Base-by-base conservation (phyloP, 768 basidiomycete genomes). In the Boletus rufocinnamomeus region DNA sequence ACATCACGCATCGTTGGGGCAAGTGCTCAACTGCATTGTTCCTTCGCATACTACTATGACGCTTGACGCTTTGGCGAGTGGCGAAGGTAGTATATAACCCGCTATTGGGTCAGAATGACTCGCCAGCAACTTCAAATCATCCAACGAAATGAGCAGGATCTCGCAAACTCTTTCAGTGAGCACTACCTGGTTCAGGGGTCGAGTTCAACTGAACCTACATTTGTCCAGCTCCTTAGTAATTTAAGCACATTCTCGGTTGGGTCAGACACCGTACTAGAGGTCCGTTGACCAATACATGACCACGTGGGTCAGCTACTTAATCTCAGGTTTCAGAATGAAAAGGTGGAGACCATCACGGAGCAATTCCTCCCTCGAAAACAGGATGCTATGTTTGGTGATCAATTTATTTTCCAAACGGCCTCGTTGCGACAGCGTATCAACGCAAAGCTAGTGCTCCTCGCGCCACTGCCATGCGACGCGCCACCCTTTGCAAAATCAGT, bases 401-500 rank as follows among this genome's bases (percentile, higher is more conserved):
- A 71, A 34, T 74, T 68, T 59, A 53, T 72, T 8, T 71, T 66
- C 49, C 66, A 74, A 54, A 64, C 67, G 19, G 25, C 60, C 43
- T 50, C 62, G 6, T 51, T 52, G 47, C 62, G 54, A 19, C 69
- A 64, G 46, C 58, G 66, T 23, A 63, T 73, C 60, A 61, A 65
- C 3, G 73, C 72, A 44, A 74, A 56, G 47, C 50, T 74, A 1
- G 34, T 65, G 43, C 58, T 73, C 11, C 69, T 69, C 10, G 54
- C 73, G 32, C 72, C 68, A 25, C 40, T 64, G 28, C 61, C 70
- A n/a, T 68, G 61, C 46, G 73, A 73, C 48, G 35, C 40, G 44
- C 60, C 64, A 23, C 67, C 73, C 1, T 63, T 71, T 60, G 73
- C 72, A n/a, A 73, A 74, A 59, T 73, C 71, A 17, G 71, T 64